Conservation (phyloP, 2,329 filamentous ascomycete species). For the Fusarium floridanum region DNA sequence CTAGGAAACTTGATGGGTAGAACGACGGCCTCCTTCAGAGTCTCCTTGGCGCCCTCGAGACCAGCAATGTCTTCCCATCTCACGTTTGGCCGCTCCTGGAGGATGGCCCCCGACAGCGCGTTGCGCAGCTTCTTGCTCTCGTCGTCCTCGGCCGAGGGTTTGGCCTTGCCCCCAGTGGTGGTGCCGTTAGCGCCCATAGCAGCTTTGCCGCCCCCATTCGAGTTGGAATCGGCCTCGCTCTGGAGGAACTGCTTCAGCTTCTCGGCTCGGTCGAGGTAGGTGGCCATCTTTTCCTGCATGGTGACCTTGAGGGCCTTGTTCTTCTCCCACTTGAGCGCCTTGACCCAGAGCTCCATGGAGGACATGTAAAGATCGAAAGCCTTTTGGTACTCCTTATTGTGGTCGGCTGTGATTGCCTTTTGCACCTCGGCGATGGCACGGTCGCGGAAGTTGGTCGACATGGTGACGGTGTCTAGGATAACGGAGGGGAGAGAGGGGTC, state of each 20-base stretch:
- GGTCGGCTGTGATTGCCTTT: conserved; percentile 97
- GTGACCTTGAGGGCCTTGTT: conserved; percentile 97
- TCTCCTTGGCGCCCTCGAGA: conserved; percentile 93
- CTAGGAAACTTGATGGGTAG: conserved; percentile 98
- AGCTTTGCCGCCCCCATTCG: conserved; percentile 72
- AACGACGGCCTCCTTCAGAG: conserved; percentile 96
- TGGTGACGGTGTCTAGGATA: conserved; percentile 58
- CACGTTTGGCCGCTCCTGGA: conserved; percentile 95
- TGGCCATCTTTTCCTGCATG: conserved; percentile 92
- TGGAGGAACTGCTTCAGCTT: conserved; percentile 95
- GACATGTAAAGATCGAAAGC: conserved; percentile 97
- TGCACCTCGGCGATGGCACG: conserved; percentile 97
- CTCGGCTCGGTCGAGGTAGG: conserved; percentile 99
- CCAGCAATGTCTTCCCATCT: conserved; percentile 99
- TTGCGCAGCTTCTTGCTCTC: conserved; percentile 96
- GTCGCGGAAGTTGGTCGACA: conserved; percentile 98
- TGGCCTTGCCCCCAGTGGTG: conserved; percentile 68
- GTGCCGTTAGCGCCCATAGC: conserved; percentile 78
- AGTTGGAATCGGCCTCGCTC: conserved; percentile 78
- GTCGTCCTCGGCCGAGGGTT: conserved; percentile 78
- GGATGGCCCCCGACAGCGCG: conserved; percentile 89
- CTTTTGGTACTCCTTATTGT: conserved; percentile 95
- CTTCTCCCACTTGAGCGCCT: conserved; percentile 99
- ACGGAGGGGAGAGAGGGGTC: conserved; percentile 34
- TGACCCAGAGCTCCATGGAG: conserved; percentile 97